These are phyloP conservation scores for Mortierella alpina DNA, from an alignment of 192 early-diverging fungal species.

Conservation along the genomic window DNA sequence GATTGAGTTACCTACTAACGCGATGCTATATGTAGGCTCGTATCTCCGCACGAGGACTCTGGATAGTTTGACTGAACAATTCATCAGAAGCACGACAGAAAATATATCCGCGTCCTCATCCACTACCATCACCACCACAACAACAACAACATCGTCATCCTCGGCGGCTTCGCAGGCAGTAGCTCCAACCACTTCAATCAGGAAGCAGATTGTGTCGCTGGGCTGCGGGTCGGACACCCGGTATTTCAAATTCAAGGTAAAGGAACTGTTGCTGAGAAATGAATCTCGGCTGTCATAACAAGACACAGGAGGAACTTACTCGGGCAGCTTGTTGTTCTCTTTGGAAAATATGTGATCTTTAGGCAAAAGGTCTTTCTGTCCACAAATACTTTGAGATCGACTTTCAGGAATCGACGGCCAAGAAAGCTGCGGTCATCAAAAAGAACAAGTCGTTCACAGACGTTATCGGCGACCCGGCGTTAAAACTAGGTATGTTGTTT, in stretches of 20 bases:
- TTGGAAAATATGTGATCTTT: background rate
- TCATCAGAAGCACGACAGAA: slow-evolving; percentile 55
- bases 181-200: slow-evolving; percentile 7
- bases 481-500: slow-evolving; percentile 42
- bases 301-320: background rate
- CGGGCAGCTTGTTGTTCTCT: background rate
- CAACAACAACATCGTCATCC: background rate
- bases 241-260: slow-evolving; percentile 83
- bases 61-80: slow-evolving; percentile 72
- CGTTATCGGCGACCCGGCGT: slow-evolving; percentile 46
- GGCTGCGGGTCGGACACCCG: slow-evolving; percentile 96
- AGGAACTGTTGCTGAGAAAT: background rate
- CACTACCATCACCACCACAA: background rate
- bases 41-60: slow-evolving; percentile 79
- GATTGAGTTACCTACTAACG: background rate
- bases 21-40: slow-evolving; percentile 63
- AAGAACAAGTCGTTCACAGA: slow-evolving; percentile 51
- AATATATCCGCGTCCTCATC: background rate
- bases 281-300: background rate
- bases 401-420: slow-evolving; percentile 86
- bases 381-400: slow-evolving; percentile 90
- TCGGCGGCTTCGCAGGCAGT: background rate
- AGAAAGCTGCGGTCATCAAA: slow-evolving; percentile 79
- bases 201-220: slow-evolving; percentile 85
- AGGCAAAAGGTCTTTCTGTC: slow-evolving; percentile 37